These are phyloP conservation scores for Recurvomyces mirabilis DNA, from an alignment of 495 filamentous ascomycete species.

Conservation along the genomic window DNA sequence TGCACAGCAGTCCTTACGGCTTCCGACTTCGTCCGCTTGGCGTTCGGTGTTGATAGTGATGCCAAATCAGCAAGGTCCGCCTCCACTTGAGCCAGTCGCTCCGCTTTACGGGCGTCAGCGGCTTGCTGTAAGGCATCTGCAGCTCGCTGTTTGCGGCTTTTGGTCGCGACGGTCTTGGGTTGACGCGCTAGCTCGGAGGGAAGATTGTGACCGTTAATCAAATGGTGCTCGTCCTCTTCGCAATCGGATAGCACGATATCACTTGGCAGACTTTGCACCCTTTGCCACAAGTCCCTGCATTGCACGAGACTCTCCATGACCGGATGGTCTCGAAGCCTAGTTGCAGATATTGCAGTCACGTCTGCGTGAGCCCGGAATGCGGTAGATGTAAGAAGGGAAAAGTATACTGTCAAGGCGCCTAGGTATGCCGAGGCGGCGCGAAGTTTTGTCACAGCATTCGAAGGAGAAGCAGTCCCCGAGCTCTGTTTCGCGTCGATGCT, in stretches of 20 bases:
- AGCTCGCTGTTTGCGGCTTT: too few species aligned
- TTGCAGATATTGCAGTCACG: slow-evolving; percentile 46
- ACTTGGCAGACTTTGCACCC: slow-evolving; percentile 50
- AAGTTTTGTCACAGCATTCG: slow-evolving; percentile 25
- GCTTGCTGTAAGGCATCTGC: slow-evolving; percentile 42
- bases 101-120: slow-evolving; percentile 43
- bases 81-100: slow-evolving; percentile 46
- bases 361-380: slow-evolving; percentile 37
- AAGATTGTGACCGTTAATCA: too few species aligned
- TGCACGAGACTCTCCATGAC: slow-evolving; percentile 77
- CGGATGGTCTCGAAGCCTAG: slow-evolving; percentile 70
- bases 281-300: slow-evolving; percentile 69
- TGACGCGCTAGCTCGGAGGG: neutral
- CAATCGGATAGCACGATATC: neutral
- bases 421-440: slow-evolving; percentile 74
- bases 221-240: neutral
- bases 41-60: slow-evolving; percentile 21
- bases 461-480: too few species aligned
- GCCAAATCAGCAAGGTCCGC: slow-evolving; percentile 59
- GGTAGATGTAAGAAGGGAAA: slow-evolving; percentile 73
- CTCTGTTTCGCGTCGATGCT: neutral
- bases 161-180: slow-evolving; percentile 43
- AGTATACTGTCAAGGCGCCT: slow-evolving; percentile 81
- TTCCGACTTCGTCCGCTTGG: slow-evolving; percentile 30
- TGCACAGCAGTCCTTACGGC: slow-evolving; percentile 20